Percentiles rank a stretch among this genome's conserved stretches.
These are phyloP conservation scores for Paracamarosporium sp. DNA, from an alignment of 2,329 filamentous ascomycete genomes.

Conservation along the genomic window DNA sequence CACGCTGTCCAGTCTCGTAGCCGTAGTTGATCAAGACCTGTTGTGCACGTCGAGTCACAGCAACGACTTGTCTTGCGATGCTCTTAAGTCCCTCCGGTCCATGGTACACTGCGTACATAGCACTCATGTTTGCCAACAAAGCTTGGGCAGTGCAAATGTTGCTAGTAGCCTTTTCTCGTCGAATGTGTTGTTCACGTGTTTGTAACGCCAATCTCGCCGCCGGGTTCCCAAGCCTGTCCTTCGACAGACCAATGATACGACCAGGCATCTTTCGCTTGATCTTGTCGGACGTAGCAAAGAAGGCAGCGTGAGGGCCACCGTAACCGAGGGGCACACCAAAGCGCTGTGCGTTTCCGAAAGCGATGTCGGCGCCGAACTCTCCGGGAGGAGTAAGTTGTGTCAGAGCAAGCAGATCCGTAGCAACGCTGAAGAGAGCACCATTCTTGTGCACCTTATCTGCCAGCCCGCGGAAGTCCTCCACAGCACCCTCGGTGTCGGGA, in stretches of 20 bases:
- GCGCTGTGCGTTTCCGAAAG: conserved; percentile 89
- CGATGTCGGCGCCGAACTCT: conserved; percentile 94
- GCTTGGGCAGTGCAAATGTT: conserved; percentile 98
- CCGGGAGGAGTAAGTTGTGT: conserved; percentile 88
- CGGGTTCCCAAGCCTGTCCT: conserved; percentile 82
- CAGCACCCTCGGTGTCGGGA: conserved; percentile 83
- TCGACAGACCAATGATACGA: conserved; percentile 87
- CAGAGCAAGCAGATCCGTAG: conserved; percentile 86
- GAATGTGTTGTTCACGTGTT: conserved; percentile 94
- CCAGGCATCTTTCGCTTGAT: conserved; percentile 95
- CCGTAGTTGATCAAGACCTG: conserved; percentile 68
- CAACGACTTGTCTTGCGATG: conserved; percentile 80
- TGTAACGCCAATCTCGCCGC: conserved; percentile 87
- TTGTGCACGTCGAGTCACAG: conserved; percentile 73
- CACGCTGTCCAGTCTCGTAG: conserved; percentile 66
- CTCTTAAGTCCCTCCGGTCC: conserved; percentile 81
- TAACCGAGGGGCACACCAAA: conserved; percentile 92
- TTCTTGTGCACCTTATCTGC: conserved; percentile 78
- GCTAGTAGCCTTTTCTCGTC: conserved; percentile 94
- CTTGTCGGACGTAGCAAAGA: conserved; percentile 90
- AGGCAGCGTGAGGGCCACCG: conserved; percentile 94
- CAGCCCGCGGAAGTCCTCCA: conserved; percentile 76
- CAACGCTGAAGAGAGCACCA: conserved; percentile 82
- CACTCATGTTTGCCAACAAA: conserved; percentile 92
- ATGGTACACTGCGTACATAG: conserved; percentile 93